phyloP scores from a whole-genome alignment of 148 eudicot genomes.

The Cornus florida region DNA sequence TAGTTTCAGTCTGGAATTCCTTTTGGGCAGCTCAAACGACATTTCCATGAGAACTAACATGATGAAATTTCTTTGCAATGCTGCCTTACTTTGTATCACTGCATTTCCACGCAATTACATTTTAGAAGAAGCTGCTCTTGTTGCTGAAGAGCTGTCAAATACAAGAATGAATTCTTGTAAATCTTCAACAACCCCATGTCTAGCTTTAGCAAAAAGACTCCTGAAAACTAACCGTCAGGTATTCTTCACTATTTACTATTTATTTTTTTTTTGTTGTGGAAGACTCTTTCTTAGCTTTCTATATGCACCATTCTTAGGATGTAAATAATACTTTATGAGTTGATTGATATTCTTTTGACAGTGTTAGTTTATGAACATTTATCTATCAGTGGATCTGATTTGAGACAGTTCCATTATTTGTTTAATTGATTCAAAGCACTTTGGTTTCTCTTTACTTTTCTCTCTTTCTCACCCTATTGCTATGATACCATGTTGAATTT shows the following conservation, averaged over 20 bases:
- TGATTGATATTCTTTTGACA: background rate
- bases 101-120: slow-evolving; percentile 69
- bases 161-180: slow-evolving; percentile 40
- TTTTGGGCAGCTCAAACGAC: slow-evolving; percentile 42
- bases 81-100: slow-evolving; percentile 62
- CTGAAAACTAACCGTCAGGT: slow-evolving; percentile 93
- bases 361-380: background rate
- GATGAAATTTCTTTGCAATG: slow-evolving; percentile 82
- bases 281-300: background rate
- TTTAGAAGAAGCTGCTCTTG: slow-evolving; percentile 75
- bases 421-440: background rate
- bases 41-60: slow-evolving; percentile 47
- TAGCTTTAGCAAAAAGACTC: slow-evolving; percentile 79
- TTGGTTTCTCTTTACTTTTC: background rate
- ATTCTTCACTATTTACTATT: slow-evolving; percentile 3
- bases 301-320: background rate
- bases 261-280: background rate
- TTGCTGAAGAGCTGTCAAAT: slow-evolving; percentile 74
- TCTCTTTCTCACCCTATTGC: no score
- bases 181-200: slow-evolving; percentile 67
- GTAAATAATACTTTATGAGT: background rate
- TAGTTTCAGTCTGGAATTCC: slow-evolving; percentile 45
- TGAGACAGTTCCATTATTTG: background rate
- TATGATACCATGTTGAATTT: no score
- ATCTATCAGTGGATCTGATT: background rate